phyloP scores from a whole-genome alignment of 768 basidiomycete genomes.

The Peribolospora baueri region DNA sequence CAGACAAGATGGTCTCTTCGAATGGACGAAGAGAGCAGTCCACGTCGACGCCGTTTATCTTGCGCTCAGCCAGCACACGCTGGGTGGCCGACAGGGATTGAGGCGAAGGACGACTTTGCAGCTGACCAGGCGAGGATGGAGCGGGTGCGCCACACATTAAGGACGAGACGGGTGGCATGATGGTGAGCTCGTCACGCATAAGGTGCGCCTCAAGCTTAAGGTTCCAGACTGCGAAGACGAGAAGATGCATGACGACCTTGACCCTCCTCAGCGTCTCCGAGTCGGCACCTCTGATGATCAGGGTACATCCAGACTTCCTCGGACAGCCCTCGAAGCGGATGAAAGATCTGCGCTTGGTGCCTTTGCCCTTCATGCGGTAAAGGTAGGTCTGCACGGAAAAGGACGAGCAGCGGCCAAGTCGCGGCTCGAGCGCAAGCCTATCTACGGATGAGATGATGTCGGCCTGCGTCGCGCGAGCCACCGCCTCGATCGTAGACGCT shows the following conservation, averaged over 20 bases:
- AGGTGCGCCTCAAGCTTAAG: slow-evolving; percentile 54
- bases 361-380: slow-evolving; percentile 77
- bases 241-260: slow-evolving; percentile 78
- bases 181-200: slow-evolving; percentile 21
- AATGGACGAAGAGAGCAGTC: not conserved
- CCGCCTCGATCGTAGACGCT: slow-evolving; percentile 55
- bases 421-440: slow-evolving; percentile 58
- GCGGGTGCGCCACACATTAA: not conserved
- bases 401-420: slow-evolving; percentile 59
- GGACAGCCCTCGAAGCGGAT: slow-evolving; percentile 97
- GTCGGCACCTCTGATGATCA: slow-evolving; percentile 69
- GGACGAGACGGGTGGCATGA: slow-evolving; percentile 14
- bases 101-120: too few relatives aligned
- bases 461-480: slow-evolving; percentile 82
- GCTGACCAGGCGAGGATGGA: too few relatives aligned
- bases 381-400: slow-evolving; percentile 85
- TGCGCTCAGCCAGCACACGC: too few relatives aligned
- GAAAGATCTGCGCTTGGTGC: slow-evolving; percentile 50
- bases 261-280: slow-evolving; percentile 53
- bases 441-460: slow-evolving; percentile 92
- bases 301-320: slow-evolving; percentile 78
- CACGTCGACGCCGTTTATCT: not conserved
- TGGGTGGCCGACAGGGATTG: too few relatives aligned
- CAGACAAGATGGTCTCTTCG: too few relatives aligned
- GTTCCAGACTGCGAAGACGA: slow-evolving; percentile 78